These are phyloP conservation scores for Fusarium phyllophilum DNA, from an alignment of 2,329 filamentous ascomycete species.

Conservation along the genomic window DNA sequence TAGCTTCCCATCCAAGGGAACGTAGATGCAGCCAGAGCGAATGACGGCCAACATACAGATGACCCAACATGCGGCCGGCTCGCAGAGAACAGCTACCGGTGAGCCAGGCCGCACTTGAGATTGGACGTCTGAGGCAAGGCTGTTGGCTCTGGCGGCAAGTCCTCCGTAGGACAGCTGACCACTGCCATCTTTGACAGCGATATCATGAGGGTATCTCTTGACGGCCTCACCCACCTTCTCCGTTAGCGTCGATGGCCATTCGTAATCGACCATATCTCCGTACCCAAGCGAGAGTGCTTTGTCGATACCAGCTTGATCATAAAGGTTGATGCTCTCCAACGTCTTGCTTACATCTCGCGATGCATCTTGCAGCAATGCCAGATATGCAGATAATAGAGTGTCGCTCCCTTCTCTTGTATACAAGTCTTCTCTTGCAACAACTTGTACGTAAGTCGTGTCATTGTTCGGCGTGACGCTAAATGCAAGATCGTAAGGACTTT, in stretches of 20 bases:
- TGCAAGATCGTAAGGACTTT: neutral
- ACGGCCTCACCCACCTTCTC: neutral
- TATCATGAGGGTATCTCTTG: neutral
- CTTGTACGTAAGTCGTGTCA: neutral
- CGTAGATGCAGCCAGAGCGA: neutral
- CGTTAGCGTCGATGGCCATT: neutral
- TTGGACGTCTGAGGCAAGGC: accelerated
- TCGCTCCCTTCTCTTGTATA: neutral
- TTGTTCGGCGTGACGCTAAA: neutral
- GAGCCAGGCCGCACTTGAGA: neutral
- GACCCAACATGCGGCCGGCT: neutral
- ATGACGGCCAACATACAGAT: neutral
- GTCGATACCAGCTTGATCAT: neutral
- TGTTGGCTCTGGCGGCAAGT: neutral
- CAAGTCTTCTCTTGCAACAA: neutral
- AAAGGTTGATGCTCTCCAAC: neutral
- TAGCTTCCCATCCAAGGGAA: neutral
- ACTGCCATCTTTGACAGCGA: neutral
- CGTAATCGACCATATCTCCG: neutral
- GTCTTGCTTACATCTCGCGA: neutral
- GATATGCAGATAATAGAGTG: neutral
- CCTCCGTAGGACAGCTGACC: neutral
- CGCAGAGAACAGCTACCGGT: neutral
- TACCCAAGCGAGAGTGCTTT: neutral
- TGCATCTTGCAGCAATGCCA: neutral